These are phyloP conservation scores for Trichoderma koningiopsis DNA, from an alignment of 2,329 filamentous ascomycete genomes.

Conservation along the genomic window DNA sequence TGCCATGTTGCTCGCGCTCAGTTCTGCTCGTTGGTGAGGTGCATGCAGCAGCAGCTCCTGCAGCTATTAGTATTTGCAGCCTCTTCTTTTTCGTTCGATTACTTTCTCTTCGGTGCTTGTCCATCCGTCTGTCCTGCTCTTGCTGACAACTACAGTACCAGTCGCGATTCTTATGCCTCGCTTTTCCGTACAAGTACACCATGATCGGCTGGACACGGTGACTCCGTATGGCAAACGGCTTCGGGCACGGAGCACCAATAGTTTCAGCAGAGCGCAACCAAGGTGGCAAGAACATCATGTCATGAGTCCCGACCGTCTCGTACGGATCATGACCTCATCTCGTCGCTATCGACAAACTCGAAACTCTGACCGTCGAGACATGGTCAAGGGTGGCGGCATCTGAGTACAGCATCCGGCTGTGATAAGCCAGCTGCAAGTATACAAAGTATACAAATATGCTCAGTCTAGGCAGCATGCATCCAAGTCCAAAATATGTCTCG, in stretches of 20 bases:
- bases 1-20: not conserved
- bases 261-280: slow-evolving; percentile 17
- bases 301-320: slow-evolving; percentile 9
- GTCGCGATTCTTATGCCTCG: not conserved
- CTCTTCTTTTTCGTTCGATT: not conserved
- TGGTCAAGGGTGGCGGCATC: not conserved
- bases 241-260: slow-evolving; percentile 21
- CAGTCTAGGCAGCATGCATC: not conserved
- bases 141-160: not conserved
- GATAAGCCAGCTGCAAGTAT: not conserved
- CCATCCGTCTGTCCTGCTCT: not conserved
- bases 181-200: not conserved
- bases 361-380: not conserved
- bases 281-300: slow-evolving; percentile 22
- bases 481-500: not conserved
- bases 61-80: not conserved
- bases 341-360: slow-evolving; percentile 2
- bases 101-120: not conserved
- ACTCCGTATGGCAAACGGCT: slow-evolving; percentile 16
- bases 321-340: slow-evolving; percentile 20
- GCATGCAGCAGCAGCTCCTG: not conserved
- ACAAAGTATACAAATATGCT: not conserved
- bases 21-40: not conserved
- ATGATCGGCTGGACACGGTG: not conserved
- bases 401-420: not conserved